These are phyloP conservation scores for Trichosporon sp. DNA, from an alignment of 1,284 basidiomycete species.

Conservation along the genomic window DNA sequence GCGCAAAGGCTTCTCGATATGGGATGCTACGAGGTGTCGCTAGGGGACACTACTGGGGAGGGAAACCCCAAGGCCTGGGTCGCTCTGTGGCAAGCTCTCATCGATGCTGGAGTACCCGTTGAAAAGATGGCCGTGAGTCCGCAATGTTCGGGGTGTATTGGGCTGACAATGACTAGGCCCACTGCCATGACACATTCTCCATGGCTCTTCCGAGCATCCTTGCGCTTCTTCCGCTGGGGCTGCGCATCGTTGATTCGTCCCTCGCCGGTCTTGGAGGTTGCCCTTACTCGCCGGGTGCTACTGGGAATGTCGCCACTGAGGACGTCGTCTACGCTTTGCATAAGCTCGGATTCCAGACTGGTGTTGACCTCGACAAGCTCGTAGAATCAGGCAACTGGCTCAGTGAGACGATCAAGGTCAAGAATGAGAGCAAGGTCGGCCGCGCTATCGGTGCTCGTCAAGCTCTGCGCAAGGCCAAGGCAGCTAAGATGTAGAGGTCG, in stretches of 20 bases:
- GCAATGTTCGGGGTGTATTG: background rate
- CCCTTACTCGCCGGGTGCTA: slow-evolving; percentile 92
- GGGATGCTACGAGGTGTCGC: slow-evolving; percentile 90
- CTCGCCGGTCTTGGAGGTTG: slow-evolving; percentile 90
- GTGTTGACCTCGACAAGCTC: slow-evolving; percentile 67
- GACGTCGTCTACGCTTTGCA: slow-evolving; percentile 84
- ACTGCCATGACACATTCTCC: slow-evolving; percentile 90
- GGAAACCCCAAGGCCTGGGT: slow-evolving; percentile 73
- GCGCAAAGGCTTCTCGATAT: slow-evolving; percentile 74
- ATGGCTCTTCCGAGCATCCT: slow-evolving; percentile 65
- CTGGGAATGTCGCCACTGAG: slow-evolving; percentile 90
- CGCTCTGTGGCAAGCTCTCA: slow-evolving; percentile 70
- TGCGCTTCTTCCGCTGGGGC: slow-evolving; percentile 57
- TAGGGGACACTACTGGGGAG: slow-evolving; percentile 89
- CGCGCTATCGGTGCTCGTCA: slow-evolving; percentile 67
- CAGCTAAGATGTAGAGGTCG: background rate
- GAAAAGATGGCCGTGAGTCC: slow-evolving; percentile 69
- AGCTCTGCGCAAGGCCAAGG: slow-evolving; percentile 32
- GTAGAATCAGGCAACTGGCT: slow-evolving; percentile 82
- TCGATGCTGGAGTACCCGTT: slow-evolving; percentile 59
- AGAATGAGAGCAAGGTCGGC: slow-evolving; percentile 78
- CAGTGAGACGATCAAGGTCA: slow-evolving; percentile 66
- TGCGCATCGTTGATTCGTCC: slow-evolving; percentile 63
- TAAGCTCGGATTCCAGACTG: slow-evolving; percentile 69
- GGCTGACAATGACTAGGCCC: slow-evolving; percentile 22